Evolutionary conservation across 83 land plant species (phyloP), one percentile per base, ranked within the genome.

Genomic region (Isoetes engelmannii): DNA sequence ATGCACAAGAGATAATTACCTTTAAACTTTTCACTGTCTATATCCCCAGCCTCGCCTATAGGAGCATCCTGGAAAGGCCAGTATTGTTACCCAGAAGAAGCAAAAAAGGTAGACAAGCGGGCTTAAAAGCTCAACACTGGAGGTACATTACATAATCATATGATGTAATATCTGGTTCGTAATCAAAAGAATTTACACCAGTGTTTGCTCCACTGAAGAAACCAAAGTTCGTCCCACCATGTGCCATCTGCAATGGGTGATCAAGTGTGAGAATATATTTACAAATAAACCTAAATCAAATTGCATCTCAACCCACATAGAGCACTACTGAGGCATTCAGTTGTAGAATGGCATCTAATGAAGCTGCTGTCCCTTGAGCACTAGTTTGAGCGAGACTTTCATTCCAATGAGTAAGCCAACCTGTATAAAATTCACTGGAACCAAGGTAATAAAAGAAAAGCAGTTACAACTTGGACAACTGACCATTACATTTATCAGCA

Each of bases 331-430:
- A 92, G 49, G 80, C 97, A 74, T 89, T 92, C 8, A 47, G 57
- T 12, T 82, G 75, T 71, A 92, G 69, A 68, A 92, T 80, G 21
- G 81, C 76, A 15, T 84, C 83, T 12, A 92, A 55, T 6, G 69
- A 77, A 44, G 73, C 44, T 63, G 97, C 97, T 37, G 85, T 82
- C 64, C 18, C 62, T 47, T 56, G 64, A 37, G 89, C 83, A 79
- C 71, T 77, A 28, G 97, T 92, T 67, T 60, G 45, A 61, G 89
- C 83, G 64, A 82, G 67, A 9, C 55, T 70, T 58, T 92, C 97
- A 6, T 87, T 86, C 97, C 97, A 92, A 54, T 92, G 97, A 57
- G 92, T 92, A 56, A 92, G 89, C 95, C 95, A 92, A 20, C 97
- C 97, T 4, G 97, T 92, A 64, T 92, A 92, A 43, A 92, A 92